Evolutionary conservation across 139 green algal genomes (phyloP).

Genomic region (Chlorella sp.): DNA sequence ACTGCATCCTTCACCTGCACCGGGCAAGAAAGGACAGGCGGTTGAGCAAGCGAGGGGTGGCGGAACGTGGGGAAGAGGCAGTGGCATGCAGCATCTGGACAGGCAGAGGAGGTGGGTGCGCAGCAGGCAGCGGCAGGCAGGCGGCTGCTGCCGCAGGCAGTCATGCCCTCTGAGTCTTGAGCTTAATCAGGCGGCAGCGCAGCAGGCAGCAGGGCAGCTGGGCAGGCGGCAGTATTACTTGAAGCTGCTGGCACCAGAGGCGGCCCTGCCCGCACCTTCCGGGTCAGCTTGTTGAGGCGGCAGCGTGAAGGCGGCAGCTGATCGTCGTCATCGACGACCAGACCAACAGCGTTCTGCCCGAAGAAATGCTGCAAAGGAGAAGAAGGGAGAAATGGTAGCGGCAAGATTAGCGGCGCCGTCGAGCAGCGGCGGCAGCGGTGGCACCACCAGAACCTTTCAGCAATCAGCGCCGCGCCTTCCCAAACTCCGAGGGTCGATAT

Average conservation of each 20-base stretch:
- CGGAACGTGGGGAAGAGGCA: no score
- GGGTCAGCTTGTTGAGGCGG: constrained; percentile 13
- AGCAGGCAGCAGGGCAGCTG: no score
- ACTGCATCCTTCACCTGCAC: not conserved
- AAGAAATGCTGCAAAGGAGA: not conserved
- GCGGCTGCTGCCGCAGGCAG: no score
- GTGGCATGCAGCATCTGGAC: not conserved
- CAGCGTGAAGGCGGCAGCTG: constrained; percentile 13
- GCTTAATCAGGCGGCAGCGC: no score
- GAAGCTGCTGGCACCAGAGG: no score
- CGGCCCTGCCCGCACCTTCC: not conserved
- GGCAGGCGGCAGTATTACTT: no score
- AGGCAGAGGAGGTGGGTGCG: no score
- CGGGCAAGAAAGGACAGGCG: not conserved
- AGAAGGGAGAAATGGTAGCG: not conserved
- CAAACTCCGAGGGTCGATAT: no score
- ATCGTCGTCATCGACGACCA: not conserved
- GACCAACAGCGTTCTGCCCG: not conserved
- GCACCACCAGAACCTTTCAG: not conserved
- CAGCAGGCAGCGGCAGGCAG: no score
- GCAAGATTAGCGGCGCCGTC: not conserved
- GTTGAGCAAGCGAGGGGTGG: not conserved
- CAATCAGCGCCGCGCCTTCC: not conserved
- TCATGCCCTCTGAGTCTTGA: no score
- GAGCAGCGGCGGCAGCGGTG: not conserved